phyloP scores from a whole-genome alignment of 768 basidiomycete species.

The Tricholoma matsutake region DNA sequence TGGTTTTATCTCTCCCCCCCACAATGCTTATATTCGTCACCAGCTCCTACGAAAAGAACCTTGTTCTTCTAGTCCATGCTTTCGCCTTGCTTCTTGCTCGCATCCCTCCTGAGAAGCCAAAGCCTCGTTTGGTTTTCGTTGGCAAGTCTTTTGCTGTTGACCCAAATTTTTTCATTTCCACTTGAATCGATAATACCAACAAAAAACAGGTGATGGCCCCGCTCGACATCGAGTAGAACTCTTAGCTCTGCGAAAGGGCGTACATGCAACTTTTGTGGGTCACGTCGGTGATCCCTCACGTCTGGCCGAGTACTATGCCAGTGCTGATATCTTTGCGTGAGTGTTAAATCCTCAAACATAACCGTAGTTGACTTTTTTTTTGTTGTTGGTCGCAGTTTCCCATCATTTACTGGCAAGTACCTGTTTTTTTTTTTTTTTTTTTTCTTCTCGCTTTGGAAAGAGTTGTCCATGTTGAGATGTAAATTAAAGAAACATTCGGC shows the following conservation, averaged over 20 bases:
- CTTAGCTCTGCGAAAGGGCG: background rate
- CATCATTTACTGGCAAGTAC: background rate
- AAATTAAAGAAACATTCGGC: background rate
- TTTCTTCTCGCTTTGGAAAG: too few relatives aligned
- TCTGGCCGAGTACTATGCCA: background rate
- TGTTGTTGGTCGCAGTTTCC: too few relatives aligned
- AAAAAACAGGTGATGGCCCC: background rate
- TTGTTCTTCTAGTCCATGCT: background rate
- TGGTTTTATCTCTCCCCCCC: too few relatives aligned
- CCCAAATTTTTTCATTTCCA: too few relatives aligned
- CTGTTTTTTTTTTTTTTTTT: too few relatives aligned
- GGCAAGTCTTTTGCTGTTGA: background rate
- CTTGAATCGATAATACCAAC: too few relatives aligned
- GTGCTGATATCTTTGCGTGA: conserved; percentile 1
- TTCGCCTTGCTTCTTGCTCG: background rate
- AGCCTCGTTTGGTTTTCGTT: background rate
- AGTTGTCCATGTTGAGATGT: background rate
- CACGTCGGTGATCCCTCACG: background rate
- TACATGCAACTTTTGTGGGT: background rate
- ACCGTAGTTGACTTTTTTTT: too few relatives aligned
- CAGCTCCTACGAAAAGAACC: conserved; percentile 1
- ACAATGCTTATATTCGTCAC: background rate
- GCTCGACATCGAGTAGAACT: background rate
- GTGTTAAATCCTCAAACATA: too few relatives aligned
- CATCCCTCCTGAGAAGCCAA: background rate